Base-by-base conservation (phyloP, 257 asterid species). In the Nyctanthes arbortristis region DNA sequence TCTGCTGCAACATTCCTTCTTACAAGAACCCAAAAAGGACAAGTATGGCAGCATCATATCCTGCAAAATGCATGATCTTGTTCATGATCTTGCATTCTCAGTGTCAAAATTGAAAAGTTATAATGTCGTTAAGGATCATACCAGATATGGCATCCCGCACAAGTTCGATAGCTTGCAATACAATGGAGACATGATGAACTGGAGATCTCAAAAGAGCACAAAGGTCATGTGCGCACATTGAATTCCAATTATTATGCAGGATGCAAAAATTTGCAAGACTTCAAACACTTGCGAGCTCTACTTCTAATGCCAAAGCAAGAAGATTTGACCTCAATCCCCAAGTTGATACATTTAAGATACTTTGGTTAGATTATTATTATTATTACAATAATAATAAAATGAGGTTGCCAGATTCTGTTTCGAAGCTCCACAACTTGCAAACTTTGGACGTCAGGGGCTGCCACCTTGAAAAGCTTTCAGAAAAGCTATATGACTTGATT, bases 21-120 rank as follows among this genome's bases (percentile, higher is more conserved):
- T n/a, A n/a, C n/a, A n/a, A n/a, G n/a, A n/a, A n/a, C n/a, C n/a
- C n/a, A n/a, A n/a, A n/a, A n/a, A n/a, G n/a, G n/a, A n/a, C n/a
- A 57, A 40, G 27, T 40, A 49, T 8, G n/a, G 57, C 34, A 45
- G 66, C 49, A 4, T 12, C 9, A n/a, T 31, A 52, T 70, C 5
- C 4, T 58, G 11, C 61, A 58, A 7, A n/a, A 30, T 8, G 57
- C 73, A 1, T 69, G 24, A 13, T 55, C 58, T n/a, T 43, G 64
- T 29, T 30, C 63, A 80, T 76, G 74, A 79, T 60, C 72, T 74
- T 74, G 80, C 83, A 67, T 56, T 71, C 67, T 72, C 62, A 4
- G 57, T 68, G 22, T 71, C 70, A 16, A 45, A 60, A 22, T 25
- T 34, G n/a, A 73, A 61, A 29, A 68, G 60, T 54, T 12, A 34